Evolutionary conservation across 2,329 filamentous ascomycete species (phyloP).

Genomic region (Penicillium sp.): DNA sequence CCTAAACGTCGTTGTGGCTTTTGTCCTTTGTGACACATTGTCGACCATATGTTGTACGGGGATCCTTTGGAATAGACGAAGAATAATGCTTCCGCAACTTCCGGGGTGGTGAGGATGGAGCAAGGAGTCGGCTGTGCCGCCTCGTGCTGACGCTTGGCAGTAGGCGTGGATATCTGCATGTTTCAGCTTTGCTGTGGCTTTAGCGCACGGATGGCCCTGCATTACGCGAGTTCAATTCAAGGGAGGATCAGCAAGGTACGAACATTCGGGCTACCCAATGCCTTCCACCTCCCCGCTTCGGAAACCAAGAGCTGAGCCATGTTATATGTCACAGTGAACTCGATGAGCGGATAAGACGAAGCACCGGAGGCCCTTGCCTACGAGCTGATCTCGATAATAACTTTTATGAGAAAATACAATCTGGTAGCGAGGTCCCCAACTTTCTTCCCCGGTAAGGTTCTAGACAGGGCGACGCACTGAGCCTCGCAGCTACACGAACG

Average conservation of each 20-base stretch:
- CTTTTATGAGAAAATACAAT: background rate
- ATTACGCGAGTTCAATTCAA: slow-evolving; percentile 6
- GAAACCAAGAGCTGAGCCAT: background rate
- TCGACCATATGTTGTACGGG: background rate
- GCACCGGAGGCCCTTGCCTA: background rate
- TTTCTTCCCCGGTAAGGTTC: slow-evolving; percentile 18
- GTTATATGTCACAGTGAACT: background rate
- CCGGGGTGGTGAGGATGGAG: background rate
- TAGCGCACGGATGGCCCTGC: background rate
- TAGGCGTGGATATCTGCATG: slow-evolving; percentile 2
- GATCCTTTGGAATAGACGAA: background rate
- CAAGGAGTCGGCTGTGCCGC: slow-evolving; percentile 17
- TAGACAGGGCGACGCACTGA: slow-evolving; percentile 19
- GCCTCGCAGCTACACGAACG: slow-evolving; percentile 20
- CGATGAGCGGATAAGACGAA: background rate
- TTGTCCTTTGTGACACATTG: background rate
- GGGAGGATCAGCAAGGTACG: slow-evolving; percentile 21
- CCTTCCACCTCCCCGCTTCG: slow-evolving; percentile 6
- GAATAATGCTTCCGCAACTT: background rate
- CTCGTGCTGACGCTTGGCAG: slow-evolving; percentile 19
- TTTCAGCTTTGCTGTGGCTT: slow-evolving; percentile 14
- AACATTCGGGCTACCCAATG: slow-evolving; percentile 8
- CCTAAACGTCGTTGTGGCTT: background rate
- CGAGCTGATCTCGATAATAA: slow-evolving; percentile 8
- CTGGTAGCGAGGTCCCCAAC: background rate